Conservation (phyloP, 257 asterid genomes). For the Solanum piurae region DNA sequence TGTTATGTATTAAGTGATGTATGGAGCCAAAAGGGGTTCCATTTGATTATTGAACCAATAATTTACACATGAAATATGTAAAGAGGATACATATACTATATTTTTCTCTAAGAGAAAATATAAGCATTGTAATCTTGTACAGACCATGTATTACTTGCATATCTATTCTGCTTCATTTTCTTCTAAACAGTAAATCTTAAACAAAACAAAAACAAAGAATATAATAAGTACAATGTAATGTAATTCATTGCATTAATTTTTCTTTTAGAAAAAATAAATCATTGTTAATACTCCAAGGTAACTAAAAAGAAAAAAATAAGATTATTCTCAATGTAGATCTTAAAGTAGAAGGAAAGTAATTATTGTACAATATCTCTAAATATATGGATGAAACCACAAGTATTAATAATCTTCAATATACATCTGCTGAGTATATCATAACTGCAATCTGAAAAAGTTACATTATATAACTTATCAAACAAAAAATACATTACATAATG, state of each 20-base stretch:
- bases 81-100: not conserved
- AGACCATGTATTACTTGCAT: not conserved
- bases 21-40: slow-evolving; percentile 7
- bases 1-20: not conserved
- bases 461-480: not conserved
- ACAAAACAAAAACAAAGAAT: not conserved
- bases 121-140: not conserved
- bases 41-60: not conserved
- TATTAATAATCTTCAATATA: not conserved
- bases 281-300: not conserved
- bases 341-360: not conserved
- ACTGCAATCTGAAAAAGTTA: not conserved
- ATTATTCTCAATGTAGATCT: too few species aligned
- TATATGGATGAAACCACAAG: not conserved
- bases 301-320: not conserved
- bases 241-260: not conserved
- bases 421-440: not conserved
- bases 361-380: not conserved
- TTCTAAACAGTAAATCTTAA: not conserved
- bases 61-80: not conserved
- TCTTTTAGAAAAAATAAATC: not conserved
- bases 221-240: not conserved
- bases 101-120: not conserved
- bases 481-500: not conserved
- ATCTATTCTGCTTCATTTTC: not conserved